Conservation (phyloP, 176 grass and related monocot genomes). For the Lolium perenne region DNA sequence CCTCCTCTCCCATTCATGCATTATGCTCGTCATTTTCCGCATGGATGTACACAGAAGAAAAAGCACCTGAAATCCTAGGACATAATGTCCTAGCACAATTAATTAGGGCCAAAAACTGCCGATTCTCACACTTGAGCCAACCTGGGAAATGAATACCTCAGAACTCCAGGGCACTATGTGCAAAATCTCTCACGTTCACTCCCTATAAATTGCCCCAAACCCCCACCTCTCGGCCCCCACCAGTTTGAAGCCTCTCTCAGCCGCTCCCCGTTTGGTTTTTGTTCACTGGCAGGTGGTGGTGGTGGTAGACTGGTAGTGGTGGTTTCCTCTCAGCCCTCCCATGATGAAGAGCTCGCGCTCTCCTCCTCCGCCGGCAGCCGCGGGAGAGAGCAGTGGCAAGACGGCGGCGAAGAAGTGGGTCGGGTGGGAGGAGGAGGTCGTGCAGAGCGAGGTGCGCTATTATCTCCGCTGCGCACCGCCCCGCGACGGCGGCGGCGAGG, state of each 20-base stretch:
- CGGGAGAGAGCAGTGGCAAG: not conserved
- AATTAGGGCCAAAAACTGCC: not conserved
- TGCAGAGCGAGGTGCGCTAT: conserved; percentile 59
- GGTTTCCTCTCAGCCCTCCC: not conserved
- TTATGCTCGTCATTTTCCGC: not conserved
- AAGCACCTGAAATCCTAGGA: not conserved
- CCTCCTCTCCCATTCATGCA: not conserved
- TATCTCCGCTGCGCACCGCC: conserved; percentile 40
- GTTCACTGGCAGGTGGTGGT: not conserved
- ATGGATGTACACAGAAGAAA: not conserved
- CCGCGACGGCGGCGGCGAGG: not conserved
- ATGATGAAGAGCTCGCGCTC: conserved; percentile 7
- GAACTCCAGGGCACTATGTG: not conserved
- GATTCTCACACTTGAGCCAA: not conserved
- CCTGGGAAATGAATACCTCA: not conserved
- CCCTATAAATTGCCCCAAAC: not conserved
- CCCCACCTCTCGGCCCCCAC: not conserved
- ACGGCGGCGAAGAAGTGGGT: not conserved
- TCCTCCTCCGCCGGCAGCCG: not conserved
- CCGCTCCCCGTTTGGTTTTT: not conserved
- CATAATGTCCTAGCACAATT: not conserved
- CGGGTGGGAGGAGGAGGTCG: conserved; percentile 50
- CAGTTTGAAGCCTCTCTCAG: conserved; percentile 2
- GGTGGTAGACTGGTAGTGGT: no score
- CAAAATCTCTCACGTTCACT: not conserved